phyloP scores from a whole-genome alignment of 306 rosid species.

The Quercus aquifolioides region DNA sequence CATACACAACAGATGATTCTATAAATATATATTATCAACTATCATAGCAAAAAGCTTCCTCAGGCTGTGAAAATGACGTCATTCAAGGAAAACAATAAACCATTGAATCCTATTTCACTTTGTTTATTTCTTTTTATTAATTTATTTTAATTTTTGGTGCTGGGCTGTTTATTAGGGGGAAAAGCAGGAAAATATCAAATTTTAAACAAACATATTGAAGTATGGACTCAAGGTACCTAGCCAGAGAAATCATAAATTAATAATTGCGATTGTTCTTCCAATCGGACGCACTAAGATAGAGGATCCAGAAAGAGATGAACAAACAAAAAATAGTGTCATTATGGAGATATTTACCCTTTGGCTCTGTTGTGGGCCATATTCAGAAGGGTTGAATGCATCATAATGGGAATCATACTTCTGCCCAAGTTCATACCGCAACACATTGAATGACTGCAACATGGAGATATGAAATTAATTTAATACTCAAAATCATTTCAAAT shows the following conservation, averaged over 20 bases:
- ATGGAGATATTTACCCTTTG: constrained; percentile 45
- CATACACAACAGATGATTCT: not conserved
- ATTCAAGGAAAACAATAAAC: not conserved
- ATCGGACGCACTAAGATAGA: not conserved
- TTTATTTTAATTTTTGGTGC: not conserved
- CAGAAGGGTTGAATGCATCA: constrained; percentile 50
- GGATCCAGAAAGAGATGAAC: not conserved
- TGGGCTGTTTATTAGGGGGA: not conserved
- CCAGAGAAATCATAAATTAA: not conserved
- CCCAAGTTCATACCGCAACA: constrained; percentile 54
- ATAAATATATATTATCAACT: not conserved
- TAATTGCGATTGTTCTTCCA: not conserved
- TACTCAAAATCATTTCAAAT: constrained; percentile 18
- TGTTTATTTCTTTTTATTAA: not conserved
- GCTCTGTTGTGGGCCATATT: constrained; percentile 49
- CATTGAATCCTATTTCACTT: not conserved
- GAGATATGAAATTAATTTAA: constrained; percentile 18
- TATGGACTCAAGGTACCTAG: not conserved
- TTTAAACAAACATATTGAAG: not conserved
- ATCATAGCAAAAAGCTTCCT: not conserved
- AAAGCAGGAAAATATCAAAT: not conserved
- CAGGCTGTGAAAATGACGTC: not conserved
- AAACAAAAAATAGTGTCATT: not conserved
- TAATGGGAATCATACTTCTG: constrained; percentile 69
- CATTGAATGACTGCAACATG: constrained; percentile 55